Percentiles rank a stretch among this genome's conserved stretches.
These are phyloP conservation scores for Blastocystis sp. DNA, from an alignment of 352 stramenopile species.

Conservation along the genomic window DNA sequence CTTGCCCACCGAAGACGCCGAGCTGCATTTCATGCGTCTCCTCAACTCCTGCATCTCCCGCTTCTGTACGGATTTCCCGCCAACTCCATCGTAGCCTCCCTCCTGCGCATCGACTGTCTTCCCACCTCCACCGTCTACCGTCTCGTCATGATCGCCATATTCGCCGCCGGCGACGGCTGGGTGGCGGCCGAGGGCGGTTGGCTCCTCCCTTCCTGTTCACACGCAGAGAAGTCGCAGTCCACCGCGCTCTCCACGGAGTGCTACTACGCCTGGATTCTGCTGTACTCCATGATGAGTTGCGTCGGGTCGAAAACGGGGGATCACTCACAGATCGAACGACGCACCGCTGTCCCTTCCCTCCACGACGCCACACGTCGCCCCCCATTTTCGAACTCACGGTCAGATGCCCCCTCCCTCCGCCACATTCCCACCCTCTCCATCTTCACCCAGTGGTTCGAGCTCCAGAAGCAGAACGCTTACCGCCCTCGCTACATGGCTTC, in stretches of 20 bases:
- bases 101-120: constrained; percentile 13
- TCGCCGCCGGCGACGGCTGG: constrained; percentile 21
- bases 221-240: background rate
- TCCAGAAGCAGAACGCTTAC: constrained; percentile 38
- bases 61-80: background rate
- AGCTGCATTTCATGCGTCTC: background rate
- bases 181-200: background rate
- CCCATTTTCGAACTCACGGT: background rate
- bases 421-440: constrained; percentile 34
- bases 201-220: background rate
- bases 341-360: background rate
- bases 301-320: background rate
- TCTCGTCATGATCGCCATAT: constrained; percentile 52
- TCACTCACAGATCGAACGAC: background rate
- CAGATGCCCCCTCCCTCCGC: background rate
- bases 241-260: background rate
- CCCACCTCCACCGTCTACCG: constrained; percentile 18
- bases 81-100: background rate
- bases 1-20: background rate
- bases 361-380: background rate
- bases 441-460: constrained; percentile 39
- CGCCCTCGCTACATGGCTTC: constrained; percentile 35
- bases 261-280: background rate
- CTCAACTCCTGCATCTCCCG: background rate
- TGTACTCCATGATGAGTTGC: background rate